Evolutionary conservation across 345 rosid species (phyloP).

Genomic region (Hirschfeldia incana): DNA sequence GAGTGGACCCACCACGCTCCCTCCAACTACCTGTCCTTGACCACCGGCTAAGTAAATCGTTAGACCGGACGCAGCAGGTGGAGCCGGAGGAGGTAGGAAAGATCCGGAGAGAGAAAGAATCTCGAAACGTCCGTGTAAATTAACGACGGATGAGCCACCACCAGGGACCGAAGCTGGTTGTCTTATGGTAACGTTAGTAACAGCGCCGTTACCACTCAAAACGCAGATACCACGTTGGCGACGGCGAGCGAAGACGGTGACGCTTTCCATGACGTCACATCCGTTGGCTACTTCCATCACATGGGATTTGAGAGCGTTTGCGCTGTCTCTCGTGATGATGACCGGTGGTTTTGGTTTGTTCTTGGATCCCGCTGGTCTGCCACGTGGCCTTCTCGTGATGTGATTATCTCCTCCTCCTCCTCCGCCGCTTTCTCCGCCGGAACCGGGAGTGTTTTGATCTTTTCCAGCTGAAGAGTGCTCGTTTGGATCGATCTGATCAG

Average conservation of each 20-base stretch:
- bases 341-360: slow-evolving; percentile 85
- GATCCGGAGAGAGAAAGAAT: slow-evolving; percentile 80
- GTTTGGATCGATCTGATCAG: slow-evolving; percentile 24
- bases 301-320: slow-evolving; percentile 79
- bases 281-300: slow-evolving; percentile 71
- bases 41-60: slow-evolving; percentile 80
- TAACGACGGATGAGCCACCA: slow-evolving; percentile 24
- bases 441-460: slow-evolving; percentile 29
- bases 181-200: slow-evolving; percentile 61
- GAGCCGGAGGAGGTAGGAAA: slow-evolving; percentile 87
- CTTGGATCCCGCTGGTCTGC: slow-evolving; percentile 82
- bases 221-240: slow-evolving; percentile 81
- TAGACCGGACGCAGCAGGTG: slow-evolving; percentile 73
- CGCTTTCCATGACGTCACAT: slow-evolving; percentile 69
- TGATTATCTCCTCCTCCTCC: slow-evolving; percentile 28
- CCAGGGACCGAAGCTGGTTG: slow-evolving; percentile 36
- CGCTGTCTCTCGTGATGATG: slow-evolving; percentile 77
- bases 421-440: neutral
- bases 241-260: slow-evolving; percentile 64
- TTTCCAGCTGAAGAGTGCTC: slow-evolving; percentile 25
- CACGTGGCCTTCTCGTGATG: slow-evolving; percentile 60
- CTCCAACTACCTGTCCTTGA: slow-evolving; percentile 89
- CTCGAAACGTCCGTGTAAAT: slow-evolving; percentile 79
- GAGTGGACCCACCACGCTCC: slow-evolving; percentile 72
- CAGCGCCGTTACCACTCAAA: slow-evolving; percentile 75